Evolutionary conservation across 345 rosid species (phyloP), one percentile per base, ranked within the genome.

Genomic region (Lepidium africanum): DNA sequence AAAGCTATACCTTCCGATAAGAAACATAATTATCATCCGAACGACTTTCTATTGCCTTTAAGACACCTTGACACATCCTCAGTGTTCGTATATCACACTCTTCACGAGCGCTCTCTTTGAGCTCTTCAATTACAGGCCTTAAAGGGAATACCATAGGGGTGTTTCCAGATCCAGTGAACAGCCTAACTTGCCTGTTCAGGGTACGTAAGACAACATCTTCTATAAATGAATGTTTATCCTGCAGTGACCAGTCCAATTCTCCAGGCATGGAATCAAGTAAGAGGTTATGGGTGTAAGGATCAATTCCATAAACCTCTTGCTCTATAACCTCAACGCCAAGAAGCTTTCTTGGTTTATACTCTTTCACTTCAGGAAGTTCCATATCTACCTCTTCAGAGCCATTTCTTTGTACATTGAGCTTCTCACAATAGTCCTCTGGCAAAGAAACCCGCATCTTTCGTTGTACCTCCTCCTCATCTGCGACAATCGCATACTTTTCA

Each of bases 331-430:
- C 92, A 69, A 81, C 78, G 47, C 97, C 99, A 62, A 84, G 93
- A 76, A 78, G 80, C 76, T 95, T 95, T 75, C 99, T 84, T 54
- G 97, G 99, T 72, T 89, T 91, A 68, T 73, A 95, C 69, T 87
- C 96, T 85, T 95, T 95, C 45, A 95, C 97, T 79, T 95, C 99
- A 63, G 99, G 99, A 83, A 95, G 99, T 72, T 95, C 99, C 99
- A 94, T 87, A 80, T 94, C 99, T 77, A 82, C 78, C 77, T 94
- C 99, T 79, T 95, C 99, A 36, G 77, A 74, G 45, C 99, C 96
- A 83, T 77, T 89, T 82, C 72, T 84, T 84, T 87, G 96, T 32
- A 96, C 90, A 50, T 80, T 85, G 64, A 95, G 96, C 82, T 89
- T 95, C 87, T 91, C 99, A 48, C 79, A 79, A 80, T 89, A 95